Evolutionary conservation across 805 yeast species (phyloP).

Genomic region (Phaffomyces antillensis): DNA sequence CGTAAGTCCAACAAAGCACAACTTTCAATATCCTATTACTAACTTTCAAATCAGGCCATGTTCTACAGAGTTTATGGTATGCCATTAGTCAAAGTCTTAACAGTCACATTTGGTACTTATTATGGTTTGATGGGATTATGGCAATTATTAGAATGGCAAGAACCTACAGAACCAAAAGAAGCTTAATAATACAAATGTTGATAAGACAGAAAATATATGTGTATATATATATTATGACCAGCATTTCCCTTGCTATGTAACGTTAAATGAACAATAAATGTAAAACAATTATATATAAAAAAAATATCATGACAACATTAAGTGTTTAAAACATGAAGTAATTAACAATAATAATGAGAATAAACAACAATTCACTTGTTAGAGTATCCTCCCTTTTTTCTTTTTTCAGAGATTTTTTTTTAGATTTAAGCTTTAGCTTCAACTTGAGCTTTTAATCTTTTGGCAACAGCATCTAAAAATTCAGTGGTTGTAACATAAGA

Average conservation of each 20-base stretch:
- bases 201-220: not conserved
- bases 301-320: not conserved
- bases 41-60: conserved; percentile 13
- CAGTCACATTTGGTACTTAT: conserved; percentile 38
- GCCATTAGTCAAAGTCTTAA: conserved; percentile 40
- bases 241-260: conserved; percentile 22
- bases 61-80: conserved; percentile 41
- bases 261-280: not conserved
- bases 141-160: conserved; percentile 32
- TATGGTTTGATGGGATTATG: conserved; percentile 38
- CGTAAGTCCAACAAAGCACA: conserved; percentile 10
- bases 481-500: conserved; percentile 69
- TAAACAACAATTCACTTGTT: conserved; percentile 5
- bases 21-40: not conserved
- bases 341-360: not conserved
- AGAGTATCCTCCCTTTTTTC: not conserved
- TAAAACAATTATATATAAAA: not conserved
- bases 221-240: conserved; percentile 13
- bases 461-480: conserved; percentile 71
- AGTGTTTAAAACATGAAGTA: too few species aligned
- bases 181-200: too few species aligned
- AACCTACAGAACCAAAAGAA: not conserved
- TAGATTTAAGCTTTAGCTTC: conserved; percentile 5
- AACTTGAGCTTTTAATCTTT: conserved; percentile 31
- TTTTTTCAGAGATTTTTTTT: too few species aligned